phyloP scores from a whole-genome alignment of 1,284 basidiomycete genomes.

The Rhodofomes roseus region DNA sequence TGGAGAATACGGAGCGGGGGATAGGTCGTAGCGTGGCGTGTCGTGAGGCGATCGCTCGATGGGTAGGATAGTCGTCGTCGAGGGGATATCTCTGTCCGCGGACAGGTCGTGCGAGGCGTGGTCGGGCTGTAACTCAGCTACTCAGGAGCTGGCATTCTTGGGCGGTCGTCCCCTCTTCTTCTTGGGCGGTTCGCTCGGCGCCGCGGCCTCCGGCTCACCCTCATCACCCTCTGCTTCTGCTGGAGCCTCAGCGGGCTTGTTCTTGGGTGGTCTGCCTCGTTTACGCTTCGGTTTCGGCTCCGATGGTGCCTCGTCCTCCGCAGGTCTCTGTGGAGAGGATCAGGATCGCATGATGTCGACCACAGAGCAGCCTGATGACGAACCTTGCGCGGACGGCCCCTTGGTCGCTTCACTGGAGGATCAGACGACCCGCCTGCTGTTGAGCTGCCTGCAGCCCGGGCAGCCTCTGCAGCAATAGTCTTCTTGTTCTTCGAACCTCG shows the following conservation, averaged over 20 bases:
- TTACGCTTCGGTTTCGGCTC: conserved; percentile 57
- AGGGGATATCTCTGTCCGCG: not conserved
- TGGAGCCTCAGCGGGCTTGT: conserved; percentile 32
- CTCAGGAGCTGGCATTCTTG: conserved; percentile 38
- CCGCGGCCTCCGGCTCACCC: conserved; percentile 26
- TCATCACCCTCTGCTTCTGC: conserved; percentile 33
- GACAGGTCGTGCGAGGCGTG: not conserved
- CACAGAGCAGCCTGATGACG: conserved; percentile 17
- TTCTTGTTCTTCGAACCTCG: conserved; percentile 85
- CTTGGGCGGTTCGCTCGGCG: conserved; percentile 34
- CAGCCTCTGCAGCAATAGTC: conserved; percentile 31
- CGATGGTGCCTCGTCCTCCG: conserved; percentile 38
- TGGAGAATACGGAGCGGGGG: not conserved
- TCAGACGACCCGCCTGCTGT: conserved; percentile 28
- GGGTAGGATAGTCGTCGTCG: not conserved
- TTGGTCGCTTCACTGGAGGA: conserved; percentile 47
- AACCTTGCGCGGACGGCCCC: conserved; percentile 79
- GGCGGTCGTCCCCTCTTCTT: conserved; percentile 71
- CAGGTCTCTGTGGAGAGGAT: conserved; percentile 46
- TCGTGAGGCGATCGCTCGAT: not conserved
- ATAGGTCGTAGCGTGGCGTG: not conserved
- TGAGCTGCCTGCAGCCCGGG: conserved; percentile 29
- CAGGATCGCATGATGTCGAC: conserved; percentile 12
- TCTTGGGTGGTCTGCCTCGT: conserved; percentile 73
- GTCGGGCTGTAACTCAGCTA: not conserved